Conservation (phyloP, 2,329 filamentous ascomycete species). For the Orbilia blumenaviensis region DNA sequence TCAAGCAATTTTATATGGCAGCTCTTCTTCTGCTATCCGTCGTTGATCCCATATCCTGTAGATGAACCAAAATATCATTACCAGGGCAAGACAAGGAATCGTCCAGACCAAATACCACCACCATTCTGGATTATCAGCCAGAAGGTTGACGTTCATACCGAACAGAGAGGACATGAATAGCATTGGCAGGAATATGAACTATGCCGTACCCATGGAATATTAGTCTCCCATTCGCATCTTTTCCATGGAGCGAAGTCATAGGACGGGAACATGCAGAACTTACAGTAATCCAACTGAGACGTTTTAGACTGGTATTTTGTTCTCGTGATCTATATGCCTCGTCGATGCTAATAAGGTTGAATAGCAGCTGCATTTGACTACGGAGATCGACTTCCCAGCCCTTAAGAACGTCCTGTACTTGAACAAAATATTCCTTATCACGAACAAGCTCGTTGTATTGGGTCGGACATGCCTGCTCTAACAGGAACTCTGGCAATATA, state of each 20-base stretch:
- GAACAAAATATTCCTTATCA: conserved; percentile 42
- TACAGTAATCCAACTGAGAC: conserved; percentile 56
- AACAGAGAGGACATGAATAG: conserved; percentile 54
- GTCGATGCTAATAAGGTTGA: conserved; percentile 56
- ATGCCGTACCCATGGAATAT: neutral
- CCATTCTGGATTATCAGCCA: conserved; percentile 54
- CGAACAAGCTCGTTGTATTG: conserved; percentile 26
- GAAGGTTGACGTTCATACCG: conserved; percentile 56
- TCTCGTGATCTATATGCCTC: conserved; percentile 55
- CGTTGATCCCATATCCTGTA: conserved; percentile 49
- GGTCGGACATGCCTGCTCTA: conserved; percentile 22
- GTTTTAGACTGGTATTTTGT: conserved; percentile 54
- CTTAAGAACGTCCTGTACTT: conserved; percentile 28
- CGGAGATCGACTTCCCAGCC: conserved; percentile 44
- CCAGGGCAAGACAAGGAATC: conserved; percentile 25
- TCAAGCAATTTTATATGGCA: conserved; percentile 44
- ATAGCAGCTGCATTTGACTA: conserved; percentile 48
- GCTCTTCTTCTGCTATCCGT: conserved; percentile 45
- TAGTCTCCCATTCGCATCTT: neutral
- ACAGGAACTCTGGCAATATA: neutral
- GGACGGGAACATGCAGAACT: neutral
- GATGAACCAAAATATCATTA: conserved; percentile 53
- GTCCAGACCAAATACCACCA: conserved; percentile 54
- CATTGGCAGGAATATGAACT: conserved; percentile 55
- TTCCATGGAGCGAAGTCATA: no score